A percentile compares a stretch with the other conserved stretches of the same genome.
Evolutionary conservation across 2,329 filamentous ascomycete genomes (phyloP).

Genomic region (Huntiella omanensis): DNA sequence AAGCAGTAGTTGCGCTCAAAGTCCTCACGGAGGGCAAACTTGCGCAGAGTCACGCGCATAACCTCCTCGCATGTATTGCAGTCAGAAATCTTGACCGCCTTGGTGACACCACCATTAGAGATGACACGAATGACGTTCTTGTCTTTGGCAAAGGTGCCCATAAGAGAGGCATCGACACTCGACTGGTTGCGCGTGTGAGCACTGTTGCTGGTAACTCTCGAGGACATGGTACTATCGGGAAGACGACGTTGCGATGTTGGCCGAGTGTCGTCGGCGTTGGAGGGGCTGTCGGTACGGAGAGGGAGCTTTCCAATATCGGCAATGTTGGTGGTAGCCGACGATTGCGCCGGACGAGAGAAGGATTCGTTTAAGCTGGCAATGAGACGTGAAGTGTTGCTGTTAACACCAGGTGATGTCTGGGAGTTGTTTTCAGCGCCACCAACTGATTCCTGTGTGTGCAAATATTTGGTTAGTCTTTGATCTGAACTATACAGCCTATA

Average conservation of each 20-base stretch:
- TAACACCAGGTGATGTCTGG: conserved; percentile 42
- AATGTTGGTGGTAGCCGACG: conserved; percentile 15
- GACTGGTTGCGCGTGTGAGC: conserved; percentile 62
- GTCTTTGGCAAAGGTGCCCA: conserved; percentile 67
- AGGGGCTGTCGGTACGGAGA: conserved; percentile 56
- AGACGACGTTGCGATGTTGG: conserved; percentile 18
- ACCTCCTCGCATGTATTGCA: conserved; percentile 88
- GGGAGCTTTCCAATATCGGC: conserved; percentile 25
- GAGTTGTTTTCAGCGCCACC: conserved; percentile 58
- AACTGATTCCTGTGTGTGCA: conserved; percentile 51
- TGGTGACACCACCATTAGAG: conserved; percentile 76
- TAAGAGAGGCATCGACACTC: conserved; percentile 70
- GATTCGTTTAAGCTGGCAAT: conserved; percentile 29
- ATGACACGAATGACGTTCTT: conserved; percentile 87
- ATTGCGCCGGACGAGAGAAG: conserved; percentile 39
- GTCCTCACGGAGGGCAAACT: conserved; percentile 73
- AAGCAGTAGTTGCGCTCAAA: conserved; percentile 95
- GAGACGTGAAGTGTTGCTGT: conserved; percentile 37
- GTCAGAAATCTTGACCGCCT: conserved; percentile 81
- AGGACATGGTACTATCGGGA: conserved; percentile 32
- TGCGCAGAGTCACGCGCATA: conserved; percentile 72
- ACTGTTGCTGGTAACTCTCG: background rate
- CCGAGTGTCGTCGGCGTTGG: conserved; percentile 37
- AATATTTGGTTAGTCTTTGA: background rate
- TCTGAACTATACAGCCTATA: background rate